Evolutionary conservation across 495 filamentous ascomycete species (phyloP).

Genomic region (Hypoxylon perforatum): DNA sequence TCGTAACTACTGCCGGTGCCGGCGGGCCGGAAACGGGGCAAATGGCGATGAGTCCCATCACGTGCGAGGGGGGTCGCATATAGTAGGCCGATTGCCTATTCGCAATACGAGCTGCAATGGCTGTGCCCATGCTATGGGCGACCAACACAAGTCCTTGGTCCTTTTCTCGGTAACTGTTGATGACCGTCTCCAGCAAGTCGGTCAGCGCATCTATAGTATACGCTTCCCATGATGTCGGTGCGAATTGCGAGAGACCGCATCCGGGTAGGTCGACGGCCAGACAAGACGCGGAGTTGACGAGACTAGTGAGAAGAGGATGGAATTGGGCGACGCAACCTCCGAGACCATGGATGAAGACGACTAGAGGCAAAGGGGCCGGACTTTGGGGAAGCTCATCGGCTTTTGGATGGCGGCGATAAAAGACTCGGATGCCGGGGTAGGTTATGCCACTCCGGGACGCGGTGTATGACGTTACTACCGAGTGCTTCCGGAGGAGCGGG

Average conservation of each 20-base stretch:
- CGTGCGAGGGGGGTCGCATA: slow-evolving; percentile 65
- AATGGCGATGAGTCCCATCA: slow-evolving; percentile 81
- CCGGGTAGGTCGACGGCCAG: slow-evolving; percentile 91
- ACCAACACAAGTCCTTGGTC: slow-evolving; percentile 82
- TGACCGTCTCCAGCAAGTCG: slow-evolving; percentile 76
- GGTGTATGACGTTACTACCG: slow-evolving; percentile 74
- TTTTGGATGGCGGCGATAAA: slow-evolving; percentile 84
- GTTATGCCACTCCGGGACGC: slow-evolving; percentile 67
- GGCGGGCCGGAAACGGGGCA: slow-evolving; percentile 77
- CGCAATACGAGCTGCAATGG: slow-evolving; percentile 78
- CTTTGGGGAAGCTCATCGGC: slow-evolving; percentile 77
- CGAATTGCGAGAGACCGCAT: slow-evolving; percentile 81
- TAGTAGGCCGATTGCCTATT: slow-evolving; percentile 63
- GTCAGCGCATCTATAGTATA: slow-evolving; percentile 81
- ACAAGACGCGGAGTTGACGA: slow-evolving; percentile 87
- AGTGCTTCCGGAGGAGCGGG: slow-evolving; percentile 79
- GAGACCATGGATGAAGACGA: slow-evolving; percentile 92
- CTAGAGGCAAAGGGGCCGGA: slow-evolving; percentile 78
- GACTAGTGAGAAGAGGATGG: slow-evolving; percentile 79
- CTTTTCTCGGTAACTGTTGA: slow-evolving; percentile 74
- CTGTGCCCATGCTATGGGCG: slow-evolving; percentile 89
- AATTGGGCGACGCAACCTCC: slow-evolving; percentile 93
- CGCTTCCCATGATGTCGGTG: slow-evolving; percentile 76
- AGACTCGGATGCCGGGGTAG: slow-evolving; percentile 83
- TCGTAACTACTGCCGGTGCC: slow-evolving; percentile 61